phyloP scores from a whole-genome alignment of 1,139 yeast species.

The Scheffersomyces lignicola region DNA sequence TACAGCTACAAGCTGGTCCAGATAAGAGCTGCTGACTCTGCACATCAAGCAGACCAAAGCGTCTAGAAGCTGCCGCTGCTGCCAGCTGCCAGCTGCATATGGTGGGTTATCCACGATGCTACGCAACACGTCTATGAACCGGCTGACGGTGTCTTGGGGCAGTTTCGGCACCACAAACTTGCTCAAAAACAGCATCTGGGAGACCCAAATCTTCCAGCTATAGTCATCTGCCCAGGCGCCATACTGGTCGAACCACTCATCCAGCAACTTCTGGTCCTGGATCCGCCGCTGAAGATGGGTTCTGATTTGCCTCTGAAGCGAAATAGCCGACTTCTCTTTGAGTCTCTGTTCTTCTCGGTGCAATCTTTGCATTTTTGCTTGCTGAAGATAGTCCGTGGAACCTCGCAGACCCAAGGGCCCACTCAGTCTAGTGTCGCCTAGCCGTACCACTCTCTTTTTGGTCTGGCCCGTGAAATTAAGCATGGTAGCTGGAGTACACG shows the following conservation, averaged over 20 bases:
- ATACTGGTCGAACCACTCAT: slow-evolving; percentile 9
- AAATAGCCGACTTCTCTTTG: slow-evolving; percentile 47
- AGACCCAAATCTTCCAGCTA: slow-evolving; percentile 9
- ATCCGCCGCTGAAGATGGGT: slow-evolving; percentile 29
- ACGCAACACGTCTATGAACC: neutral
- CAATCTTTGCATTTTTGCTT: slow-evolving; percentile 65
- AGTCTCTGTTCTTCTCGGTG: slow-evolving; percentile 59
- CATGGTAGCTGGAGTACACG: too few species aligned
- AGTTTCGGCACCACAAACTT: slow-evolving; percentile 14
- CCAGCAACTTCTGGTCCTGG: slow-evolving; percentile 9
- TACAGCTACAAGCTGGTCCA: too few species aligned
- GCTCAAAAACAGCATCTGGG: slow-evolving; percentile 12
- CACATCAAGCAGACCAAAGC: too few species aligned
- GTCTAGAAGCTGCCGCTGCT: too few species aligned
- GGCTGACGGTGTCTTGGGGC: neutral
- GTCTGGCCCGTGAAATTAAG: slow-evolving; percentile 67
- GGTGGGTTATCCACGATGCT: neutral
- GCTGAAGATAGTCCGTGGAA: slow-evolving; percentile 40
- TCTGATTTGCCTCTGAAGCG: slow-evolving; percentile 51
- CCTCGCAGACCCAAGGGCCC: slow-evolving; percentile 14
- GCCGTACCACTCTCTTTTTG: slow-evolving; percentile 65
- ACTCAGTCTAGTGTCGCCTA: slow-evolving; percentile 55
- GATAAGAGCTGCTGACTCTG: too few species aligned
- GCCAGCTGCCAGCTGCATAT: too few species aligned
- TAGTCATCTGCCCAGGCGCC: neutral